A percentile compares a stretch with the other conserved stretches of the same genome.
Conservation (phyloP, 2,329 filamentous ascomycete species). For the Diaporthe sp. region DNA sequence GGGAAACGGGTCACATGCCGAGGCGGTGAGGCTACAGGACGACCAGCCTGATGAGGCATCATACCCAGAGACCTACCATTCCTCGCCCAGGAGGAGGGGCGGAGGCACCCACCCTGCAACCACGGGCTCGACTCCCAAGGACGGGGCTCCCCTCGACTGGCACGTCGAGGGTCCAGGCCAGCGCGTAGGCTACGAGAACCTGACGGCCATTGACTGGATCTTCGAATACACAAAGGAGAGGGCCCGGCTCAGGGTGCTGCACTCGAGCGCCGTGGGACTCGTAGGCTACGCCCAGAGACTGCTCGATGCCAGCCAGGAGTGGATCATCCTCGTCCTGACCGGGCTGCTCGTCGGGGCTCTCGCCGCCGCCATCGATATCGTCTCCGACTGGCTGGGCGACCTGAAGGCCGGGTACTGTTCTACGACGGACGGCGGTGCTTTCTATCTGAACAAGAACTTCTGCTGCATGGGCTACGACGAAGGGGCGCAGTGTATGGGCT, state of each 20-base stretch:
- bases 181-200: conserved; percentile 93
- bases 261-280: conserved; percentile 77
- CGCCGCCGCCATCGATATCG: conserved; percentile 90
- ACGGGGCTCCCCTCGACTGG: conserved; percentile 78
- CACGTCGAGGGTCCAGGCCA: conserved; percentile 89
- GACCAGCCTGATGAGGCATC: neutral
- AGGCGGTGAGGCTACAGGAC: neutral
- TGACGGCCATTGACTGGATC: conserved; percentile 99
- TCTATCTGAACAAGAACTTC: conserved; percentile 92
- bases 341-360: conserved; percentile 87
- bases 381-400: conserved; percentile 93
- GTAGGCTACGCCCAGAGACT: conserved; percentile 80
- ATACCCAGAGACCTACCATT: conserved; percentile 16
- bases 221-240: conserved; percentile 98
- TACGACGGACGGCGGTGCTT: conserved; percentile 82
- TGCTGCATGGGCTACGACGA: conserved; percentile 95
- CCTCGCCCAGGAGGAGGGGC: conserved; percentile 33
- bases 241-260: conserved; percentile 84
- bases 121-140: conserved; percentile 53
- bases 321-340: conserved; percentile 88
- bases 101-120: conserved; percentile 5
- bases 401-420: conserved; percentile 92
- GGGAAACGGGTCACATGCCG: conserved; percentile 31
- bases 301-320: conserved; percentile 89
- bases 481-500: conserved; percentile 84